These are phyloP conservation scores for Ascobolus immersus DNA, from an alignment of 495 filamentous ascomycete species.

Conservation along the genomic window DNA sequence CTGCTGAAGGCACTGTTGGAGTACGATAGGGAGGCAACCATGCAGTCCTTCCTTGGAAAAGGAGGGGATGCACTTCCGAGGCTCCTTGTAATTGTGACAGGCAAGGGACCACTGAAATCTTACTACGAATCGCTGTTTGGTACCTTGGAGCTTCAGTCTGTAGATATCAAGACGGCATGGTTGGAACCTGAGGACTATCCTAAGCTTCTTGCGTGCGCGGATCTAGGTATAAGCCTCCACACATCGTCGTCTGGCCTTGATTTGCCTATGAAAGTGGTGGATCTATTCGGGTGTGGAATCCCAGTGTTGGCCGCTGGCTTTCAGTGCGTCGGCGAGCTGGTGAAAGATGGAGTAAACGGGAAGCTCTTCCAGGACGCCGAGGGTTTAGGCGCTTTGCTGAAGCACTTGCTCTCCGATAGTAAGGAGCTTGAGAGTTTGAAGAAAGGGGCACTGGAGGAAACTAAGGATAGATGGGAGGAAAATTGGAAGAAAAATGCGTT, in stretches of 20 bases:
- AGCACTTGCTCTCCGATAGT: constrained; percentile 18
- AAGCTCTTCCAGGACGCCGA: constrained; percentile 10
- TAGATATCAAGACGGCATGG: constrained; percentile 59
- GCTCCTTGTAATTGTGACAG: constrained; percentile 71
- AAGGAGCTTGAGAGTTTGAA: constrained; percentile 34
- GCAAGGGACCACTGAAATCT: constrained; percentile 63
- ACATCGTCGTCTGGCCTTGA: constrained; percentile 84
- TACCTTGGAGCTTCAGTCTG: constrained; percentile 30
- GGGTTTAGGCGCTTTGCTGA: constrained; percentile 6
- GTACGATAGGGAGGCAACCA: constrained; percentile 32
- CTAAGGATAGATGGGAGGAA: constrained; percentile 64
- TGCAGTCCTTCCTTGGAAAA: constrained; percentile 11
- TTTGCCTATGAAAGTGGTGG: constrained; percentile 96
- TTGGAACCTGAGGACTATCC: constrained; percentile 66
- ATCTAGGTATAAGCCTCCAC: constrained; percentile 75
- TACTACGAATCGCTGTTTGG: constrained; percentile 42
- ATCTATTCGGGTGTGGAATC: constrained; percentile 87
- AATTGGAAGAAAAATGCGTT: constrained; percentile 72
- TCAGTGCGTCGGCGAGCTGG: constrained; percentile 8
- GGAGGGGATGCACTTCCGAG: constrained; percentile 28
- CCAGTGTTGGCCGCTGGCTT: constrained; percentile 40
- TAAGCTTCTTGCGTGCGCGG: constrained; percentile 57
- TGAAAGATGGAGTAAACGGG: constrained; percentile 12
- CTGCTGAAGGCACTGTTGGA: constrained; percentile 58
- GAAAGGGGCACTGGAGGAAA: constrained; percentile 51